A percentile compares a stretch with the other conserved stretches of the same genome.
phyloP scores from a whole-genome alignment of 305 asterid genomes.

The Ajuga reptans region DNA sequence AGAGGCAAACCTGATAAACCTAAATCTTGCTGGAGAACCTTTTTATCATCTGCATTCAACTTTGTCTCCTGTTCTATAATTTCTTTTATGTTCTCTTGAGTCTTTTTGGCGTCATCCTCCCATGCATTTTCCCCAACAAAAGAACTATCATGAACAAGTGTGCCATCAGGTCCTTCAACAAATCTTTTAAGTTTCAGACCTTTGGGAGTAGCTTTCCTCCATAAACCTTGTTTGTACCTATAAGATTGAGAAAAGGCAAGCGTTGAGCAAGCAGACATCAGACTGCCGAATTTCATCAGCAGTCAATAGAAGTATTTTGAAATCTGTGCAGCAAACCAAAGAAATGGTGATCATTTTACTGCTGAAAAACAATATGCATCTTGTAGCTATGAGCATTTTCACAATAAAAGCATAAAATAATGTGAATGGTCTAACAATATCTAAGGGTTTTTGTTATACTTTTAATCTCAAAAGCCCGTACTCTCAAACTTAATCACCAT shows the following conservation, averaged over 20 bases:
- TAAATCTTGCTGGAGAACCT: conserved; percentile 52
- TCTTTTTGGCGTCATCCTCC: conserved; percentile 63
- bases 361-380: conserved; percentile 1
- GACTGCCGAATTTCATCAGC: conserved; percentile 4
- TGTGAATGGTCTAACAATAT: not conserved
- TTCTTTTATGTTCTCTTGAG: conserved; percentile 41
- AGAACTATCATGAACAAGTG: conserved; percentile 76
- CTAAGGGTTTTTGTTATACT: not conserved
- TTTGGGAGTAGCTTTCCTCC: conserved; percentile 90
- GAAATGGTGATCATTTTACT: not conserved
- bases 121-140: conserved; percentile 94
- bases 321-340: conserved; percentile 11
- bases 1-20: conserved; percentile 65
- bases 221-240: conserved; percentile 77
- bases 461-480: not conserved
- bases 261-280: not conserved
- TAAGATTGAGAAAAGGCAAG: conserved; percentile 5
- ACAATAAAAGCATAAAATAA: not conserved
- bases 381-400: not conserved
- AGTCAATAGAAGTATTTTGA: conserved; percentile 7
- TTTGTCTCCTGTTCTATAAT: conserved; percentile 46
- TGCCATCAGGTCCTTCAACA: conserved; percentile 82
- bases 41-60: conserved; percentile 50
- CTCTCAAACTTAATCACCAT: conserved; percentile 11
- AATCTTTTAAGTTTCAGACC: conserved; percentile 85